Evolutionary conservation across 257 asterid genomes (phyloP), one percentile per base, ranked within the genome.

Genomic region (Solanum neorickii): DNA sequence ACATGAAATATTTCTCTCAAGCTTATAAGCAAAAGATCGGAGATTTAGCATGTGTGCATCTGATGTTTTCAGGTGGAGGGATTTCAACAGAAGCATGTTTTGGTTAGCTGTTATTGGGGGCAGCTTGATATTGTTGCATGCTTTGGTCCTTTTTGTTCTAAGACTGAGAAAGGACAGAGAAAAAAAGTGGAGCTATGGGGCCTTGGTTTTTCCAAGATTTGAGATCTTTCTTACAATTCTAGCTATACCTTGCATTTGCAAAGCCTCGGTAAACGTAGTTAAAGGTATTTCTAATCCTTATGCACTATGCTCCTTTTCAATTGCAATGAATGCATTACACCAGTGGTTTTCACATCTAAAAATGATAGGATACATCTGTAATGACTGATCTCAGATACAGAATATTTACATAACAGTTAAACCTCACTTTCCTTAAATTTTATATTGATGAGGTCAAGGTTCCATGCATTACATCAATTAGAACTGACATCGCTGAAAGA

Each of bases 71-170:
- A 96, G 99, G 93, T 96, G 99, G 98, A 93, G 98, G 90, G 96
- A 95, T 88, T 96, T 96, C 91, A 87, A 93, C 62, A 87, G 98
- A 91, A 93, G 96, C 93, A 93, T 96, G 96, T 95, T 96, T 88
- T 94, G 99, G 99, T 85, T 95, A 88, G 98, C 95, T 3, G 90
- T 93, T 35, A 93, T 95, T 27, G 90, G 92, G 5, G 94, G 94
- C 89, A 60, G 95, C 90, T 90, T 95, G 91, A 59, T 93, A 52
- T 31, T 93, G 78, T 74, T 94, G 86, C 98, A 96, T 86, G 91
- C 88, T 60, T 85, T 93, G 74, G 82, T 94, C 14, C 88, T 95
- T 68, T 42, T 89, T 85, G 91, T 96, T 87, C 89, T 95, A 59
- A 91, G 88, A 87, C 82, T 91, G 72, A 89, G 89, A 78, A 94